phyloP scores from a whole-genome alignment of 371 early-diverging fungal species.

The Funneliformis caledonium region DNA sequence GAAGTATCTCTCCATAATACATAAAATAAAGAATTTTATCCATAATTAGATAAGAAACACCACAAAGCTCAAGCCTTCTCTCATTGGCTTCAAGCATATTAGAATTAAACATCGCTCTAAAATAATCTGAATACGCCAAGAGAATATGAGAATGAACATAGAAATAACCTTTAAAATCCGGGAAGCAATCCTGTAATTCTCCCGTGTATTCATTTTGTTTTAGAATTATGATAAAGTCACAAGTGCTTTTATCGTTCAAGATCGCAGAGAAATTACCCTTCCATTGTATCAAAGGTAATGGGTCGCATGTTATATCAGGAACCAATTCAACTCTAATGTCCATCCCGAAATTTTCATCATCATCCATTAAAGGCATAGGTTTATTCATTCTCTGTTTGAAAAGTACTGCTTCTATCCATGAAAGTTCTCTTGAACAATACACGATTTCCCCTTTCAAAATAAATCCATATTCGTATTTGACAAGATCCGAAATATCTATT shows the following conservation, averaged over 20 bases:
- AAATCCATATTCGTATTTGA: neutral
- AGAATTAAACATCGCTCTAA: neutral
- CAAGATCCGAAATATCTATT: neutral
- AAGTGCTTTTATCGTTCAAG: neutral
- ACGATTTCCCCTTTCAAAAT: neutral
- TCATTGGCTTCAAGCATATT: neutral
- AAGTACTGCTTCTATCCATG: neutral
- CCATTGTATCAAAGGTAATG: neutral
- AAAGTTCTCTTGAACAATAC: neutral
- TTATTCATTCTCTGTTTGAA: neutral
- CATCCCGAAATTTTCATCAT: neutral
- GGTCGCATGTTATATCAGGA: neutral
- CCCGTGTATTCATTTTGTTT: neutral
- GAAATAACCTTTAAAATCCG: neutral
- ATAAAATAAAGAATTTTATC: neutral
- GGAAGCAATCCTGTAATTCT: too few relatives aligned
- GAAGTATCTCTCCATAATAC: neutral
- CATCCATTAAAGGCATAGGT: neutral
- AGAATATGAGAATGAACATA: neutral
- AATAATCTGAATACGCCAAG: neutral
- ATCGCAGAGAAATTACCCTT: neutral
- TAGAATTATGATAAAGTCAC: slow-evolving; percentile 3
- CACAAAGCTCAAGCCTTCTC: neutral
- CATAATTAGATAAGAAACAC: neutral
- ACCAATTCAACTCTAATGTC: neutral